phyloP scores from a whole-genome alignment of 345 rosid species.

The Corymbia maculata region DNA sequence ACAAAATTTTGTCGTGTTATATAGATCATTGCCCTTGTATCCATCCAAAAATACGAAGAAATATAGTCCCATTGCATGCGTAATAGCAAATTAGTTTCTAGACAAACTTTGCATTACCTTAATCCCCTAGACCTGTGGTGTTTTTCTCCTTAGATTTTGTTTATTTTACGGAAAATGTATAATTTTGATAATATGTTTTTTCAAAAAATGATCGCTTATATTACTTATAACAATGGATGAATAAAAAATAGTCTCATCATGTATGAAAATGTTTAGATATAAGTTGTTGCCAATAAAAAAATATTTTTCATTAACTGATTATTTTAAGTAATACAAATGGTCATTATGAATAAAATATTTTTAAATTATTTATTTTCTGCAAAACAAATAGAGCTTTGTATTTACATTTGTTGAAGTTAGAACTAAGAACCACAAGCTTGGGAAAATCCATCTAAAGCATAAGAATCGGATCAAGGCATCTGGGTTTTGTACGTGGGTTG shows the following conservation, averaged over 20 bases:
- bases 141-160: not conserved
- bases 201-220: not conserved
- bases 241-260: not conserved
- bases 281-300: no score
- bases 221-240: not conserved
- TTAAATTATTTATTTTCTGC: accelerated
- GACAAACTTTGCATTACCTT: not conserved
- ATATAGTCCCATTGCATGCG: not conserved
- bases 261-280: accelerated
- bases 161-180: not conserved
- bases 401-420: not conserved
- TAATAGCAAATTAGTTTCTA: not conserved
- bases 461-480: not conserved
- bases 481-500: not conserved
- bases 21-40: not conserved
- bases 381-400: accelerated
- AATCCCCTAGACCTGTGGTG: not conserved
- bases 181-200: not conserved
- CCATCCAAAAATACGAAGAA: not conserved
- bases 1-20: not conserved
- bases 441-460: not conserved
- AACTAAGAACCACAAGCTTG: not conserved
- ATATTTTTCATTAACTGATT: not conserved
- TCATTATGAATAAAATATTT: not conserved
- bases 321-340: not conserved